Evolutionary conservation across 805 yeast species (phyloP).

Genomic region (Metschnikowia lunata): DNA sequence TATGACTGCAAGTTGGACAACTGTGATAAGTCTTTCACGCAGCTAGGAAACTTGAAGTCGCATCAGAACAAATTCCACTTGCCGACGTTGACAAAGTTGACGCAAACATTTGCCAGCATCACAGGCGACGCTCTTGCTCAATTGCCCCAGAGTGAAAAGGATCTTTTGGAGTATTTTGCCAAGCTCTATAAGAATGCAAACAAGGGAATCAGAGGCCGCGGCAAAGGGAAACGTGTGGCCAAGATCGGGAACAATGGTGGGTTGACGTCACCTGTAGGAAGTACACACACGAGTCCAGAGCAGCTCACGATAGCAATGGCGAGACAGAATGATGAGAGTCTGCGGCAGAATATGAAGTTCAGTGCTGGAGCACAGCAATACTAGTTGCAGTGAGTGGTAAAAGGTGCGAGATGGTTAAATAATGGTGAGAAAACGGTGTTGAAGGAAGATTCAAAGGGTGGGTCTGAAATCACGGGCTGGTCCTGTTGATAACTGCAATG

Average conservation of each 20-base stretch:
- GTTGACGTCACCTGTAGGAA: constrained; percentile 3
- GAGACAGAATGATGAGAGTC: not conserved
- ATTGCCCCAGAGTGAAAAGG: constrained; percentile 60
- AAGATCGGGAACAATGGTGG: constrained; percentile 4
- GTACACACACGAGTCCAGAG: constrained; percentile 12
- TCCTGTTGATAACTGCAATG: no score
- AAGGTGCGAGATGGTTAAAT: no score
- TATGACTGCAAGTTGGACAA: constrained; percentile 73
- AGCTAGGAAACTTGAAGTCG: constrained; percentile 87
- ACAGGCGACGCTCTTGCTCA: constrained; percentile 43
- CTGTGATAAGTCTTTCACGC: constrained; percentile 84
- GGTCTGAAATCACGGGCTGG: no score
- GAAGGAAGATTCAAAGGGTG: no score
- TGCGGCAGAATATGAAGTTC: not conserved
- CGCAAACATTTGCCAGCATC: constrained; percentile 61
- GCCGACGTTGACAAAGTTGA: constrained; percentile 62
- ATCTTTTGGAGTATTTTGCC: constrained; percentile 71
- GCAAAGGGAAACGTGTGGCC: constrained; percentile 38
- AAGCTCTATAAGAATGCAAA: constrained; percentile 82
- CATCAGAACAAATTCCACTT: constrained; percentile 90
- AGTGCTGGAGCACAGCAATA: no score
- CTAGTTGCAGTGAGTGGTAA: no score
- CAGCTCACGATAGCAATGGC: constrained; percentile 5
- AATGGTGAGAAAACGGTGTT: no score
- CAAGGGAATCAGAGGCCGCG: constrained; percentile 89